Conservation (phyloP, 352 stramenopile genomes). For the Globisporangium radiosum region DNA sequence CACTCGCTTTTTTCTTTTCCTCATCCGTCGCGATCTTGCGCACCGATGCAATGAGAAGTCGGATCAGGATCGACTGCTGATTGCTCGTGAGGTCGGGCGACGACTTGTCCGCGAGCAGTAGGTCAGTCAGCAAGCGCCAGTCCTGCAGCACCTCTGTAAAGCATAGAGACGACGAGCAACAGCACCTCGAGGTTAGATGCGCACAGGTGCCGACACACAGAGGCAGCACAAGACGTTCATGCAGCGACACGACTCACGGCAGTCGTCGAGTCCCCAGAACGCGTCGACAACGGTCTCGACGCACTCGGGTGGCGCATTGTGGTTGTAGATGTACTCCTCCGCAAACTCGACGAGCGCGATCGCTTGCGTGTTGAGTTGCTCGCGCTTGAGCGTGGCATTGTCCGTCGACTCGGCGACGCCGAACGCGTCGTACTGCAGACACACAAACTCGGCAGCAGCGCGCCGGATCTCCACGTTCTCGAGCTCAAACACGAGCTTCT, state of each 20-base stretch:
- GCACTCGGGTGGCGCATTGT: slow-evolving; percentile 43
- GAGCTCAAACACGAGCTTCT: slow-evolving; percentile 78
- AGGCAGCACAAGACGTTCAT: slow-evolving; percentile 2
- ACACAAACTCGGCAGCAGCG: slow-evolving; percentile 80
- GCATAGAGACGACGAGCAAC: slow-evolving; percentile 9
- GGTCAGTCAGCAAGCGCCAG: slow-evolving; percentile 67
- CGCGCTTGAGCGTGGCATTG: slow-evolving; percentile 60
- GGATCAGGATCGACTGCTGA: slow-evolving; percentile 75
- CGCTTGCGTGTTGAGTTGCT: slow-evolving; percentile 81
- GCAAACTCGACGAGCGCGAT: slow-evolving; percentile 88
- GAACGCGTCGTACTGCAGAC: slow-evolving; percentile 85
- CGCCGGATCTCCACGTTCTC: slow-evolving; percentile 69
- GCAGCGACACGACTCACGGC: slow-evolving; percentile 41
- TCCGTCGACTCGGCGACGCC: slow-evolving; percentile 63
- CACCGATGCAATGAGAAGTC: slow-evolving; percentile 62
- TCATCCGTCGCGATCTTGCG: slow-evolving; percentile 43
- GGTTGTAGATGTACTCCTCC: slow-evolving; percentile 77
- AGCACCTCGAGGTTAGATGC: slow-evolving; percentile 8
- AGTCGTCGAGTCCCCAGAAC: slow-evolving; percentile 83
- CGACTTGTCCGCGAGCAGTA: slow-evolving; percentile 78
- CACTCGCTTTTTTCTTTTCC: slow-evolving; percentile 41
- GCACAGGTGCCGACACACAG: neutral
- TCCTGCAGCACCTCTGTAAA: slow-evolving; percentile 72
- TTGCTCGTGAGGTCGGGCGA: slow-evolving; percentile 70
- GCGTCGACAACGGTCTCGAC: slow-evolving; percentile 78